A percentile compares a stretch with the other conserved stretches of the same genome.
These are phyloP conservation scores for Boletus eberwhitei DNA, from an alignment of 768 basidiomycete genomes.

Conservation along the genomic window DNA sequence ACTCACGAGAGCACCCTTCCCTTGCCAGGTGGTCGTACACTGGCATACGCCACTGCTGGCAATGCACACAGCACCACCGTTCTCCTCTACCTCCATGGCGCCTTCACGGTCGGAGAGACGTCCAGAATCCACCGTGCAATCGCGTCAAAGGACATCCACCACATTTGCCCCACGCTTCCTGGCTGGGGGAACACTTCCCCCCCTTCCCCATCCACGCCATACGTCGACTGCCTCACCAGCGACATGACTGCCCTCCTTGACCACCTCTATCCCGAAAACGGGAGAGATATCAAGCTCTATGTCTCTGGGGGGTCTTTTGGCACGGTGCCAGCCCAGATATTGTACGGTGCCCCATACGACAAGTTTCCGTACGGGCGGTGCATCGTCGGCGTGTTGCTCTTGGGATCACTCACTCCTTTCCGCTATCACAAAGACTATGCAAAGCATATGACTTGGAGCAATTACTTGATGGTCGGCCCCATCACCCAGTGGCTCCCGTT, in stretches of 20 bases:
- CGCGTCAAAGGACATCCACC: conserved; percentile 41
- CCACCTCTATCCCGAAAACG: conserved; percentile 45
- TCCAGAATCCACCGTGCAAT: conserved; percentile 33
- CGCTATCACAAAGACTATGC: conserved; percentile 44
- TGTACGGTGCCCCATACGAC: conserved; percentile 51
- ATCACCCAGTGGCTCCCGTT: conserved; percentile 41
- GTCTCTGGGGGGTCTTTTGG: conserved; percentile 54
- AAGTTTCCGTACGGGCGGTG: conserved; percentile 47
- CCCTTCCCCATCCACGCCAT: conserved; percentile 32
- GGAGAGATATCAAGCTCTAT: conserved; percentile 42
- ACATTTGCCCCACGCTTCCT: conserved; percentile 51
- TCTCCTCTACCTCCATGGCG: conserved; percentile 55
- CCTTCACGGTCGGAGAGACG: conserved; percentile 48
- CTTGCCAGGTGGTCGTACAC: conserved; percentile 39
- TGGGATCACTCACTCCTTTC: conserved; percentile 46
- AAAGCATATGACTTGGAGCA: conserved; percentile 42
- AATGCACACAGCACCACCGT: conserved; percentile 46
- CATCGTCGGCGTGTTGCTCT: conserved; percentile 46
- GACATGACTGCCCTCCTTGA: conserved; percentile 47
- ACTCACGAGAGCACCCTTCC: conserved; percentile 18
- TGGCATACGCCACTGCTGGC: conserved; percentile 55
- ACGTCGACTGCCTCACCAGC: conserved; percentile 39
- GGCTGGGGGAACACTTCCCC: conserved; percentile 58
- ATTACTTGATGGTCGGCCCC: conserved; percentile 48
- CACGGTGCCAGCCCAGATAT: conserved; percentile 51